Evolutionary conservation across 345 rosid species (phyloP), one percentile per base, ranked within the genome.

Genomic region (Passiflora organensis): DNA sequence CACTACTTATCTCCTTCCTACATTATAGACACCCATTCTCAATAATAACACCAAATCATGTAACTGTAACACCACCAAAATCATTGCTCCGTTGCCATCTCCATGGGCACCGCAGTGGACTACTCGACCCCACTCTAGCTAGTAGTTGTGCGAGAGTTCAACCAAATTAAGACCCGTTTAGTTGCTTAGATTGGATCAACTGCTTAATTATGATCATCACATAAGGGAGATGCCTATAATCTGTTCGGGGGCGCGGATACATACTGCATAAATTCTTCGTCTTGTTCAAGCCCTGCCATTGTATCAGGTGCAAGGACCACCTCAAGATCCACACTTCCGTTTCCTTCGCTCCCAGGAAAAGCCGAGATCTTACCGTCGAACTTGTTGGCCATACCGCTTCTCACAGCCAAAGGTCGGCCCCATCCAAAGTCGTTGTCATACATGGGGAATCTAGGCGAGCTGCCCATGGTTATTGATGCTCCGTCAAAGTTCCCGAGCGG

Each of bases 381-480:
- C 22, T 93, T 93, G 44, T 93, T 93, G 38, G 99, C 95, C 72
- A 76, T 68, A 2, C 99, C 99, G 37, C 99, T 93, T 53, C 99
- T 70, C 24, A 93, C 77, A 0, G 96, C 99, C 69, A 84, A n/a
- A 3, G 99, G 96, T 8, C 69, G 77, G 4, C 96, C 96, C 99
- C 99, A 93, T 41, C 99, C 99, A 61, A 93, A 93, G 69, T 93
- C 95, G 51, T 89, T 93, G 34, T 78, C 63, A 64, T 89, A 93
- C 99, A 93, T 93, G 0, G 99, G 99, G 43, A 91, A 91, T 72
- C 98, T 76, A 43, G 98, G 96, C 5, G 98, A 91, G 65, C 98
- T 91, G 0, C 98, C 99, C 91, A 93, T 93, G 15, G 99, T 89
- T 36, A 93, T 86, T 32, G 95, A 89, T 22, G 99, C 99, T 2